Evolutionary conservation across 805 yeast genomes (phyloP).

Genomic region (Cyberlindnera bimundalis): DNA sequence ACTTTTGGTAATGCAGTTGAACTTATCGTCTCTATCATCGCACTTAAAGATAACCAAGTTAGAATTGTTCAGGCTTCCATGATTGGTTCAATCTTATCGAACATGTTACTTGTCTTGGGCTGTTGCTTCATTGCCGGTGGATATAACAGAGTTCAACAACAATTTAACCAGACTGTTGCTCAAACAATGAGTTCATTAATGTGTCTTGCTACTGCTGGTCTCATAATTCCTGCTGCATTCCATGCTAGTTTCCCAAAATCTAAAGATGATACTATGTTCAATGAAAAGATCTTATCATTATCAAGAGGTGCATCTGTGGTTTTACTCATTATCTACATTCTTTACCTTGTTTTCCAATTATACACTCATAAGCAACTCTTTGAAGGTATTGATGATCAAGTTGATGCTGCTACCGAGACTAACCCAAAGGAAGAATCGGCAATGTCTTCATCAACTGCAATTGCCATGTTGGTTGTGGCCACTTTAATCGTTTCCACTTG

Average conservation of each 20-base stretch:
- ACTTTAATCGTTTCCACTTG: constrained; percentile 82
- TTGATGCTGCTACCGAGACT: constrained; percentile 32
- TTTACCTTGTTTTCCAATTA: constrained; percentile 84
- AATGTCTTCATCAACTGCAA: constrained; percentile 51
- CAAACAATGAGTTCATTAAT: constrained; percentile 95
- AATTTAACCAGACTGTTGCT: constrained; percentile 93
- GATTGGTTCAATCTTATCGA: constrained; percentile 92
- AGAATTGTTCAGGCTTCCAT: constrained; percentile 95
- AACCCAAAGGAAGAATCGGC: constrained; percentile 24
- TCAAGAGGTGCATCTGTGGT: constrained; percentile 86
- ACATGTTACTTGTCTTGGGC: constrained; percentile 87
- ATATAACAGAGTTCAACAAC: constrained; percentile 76
- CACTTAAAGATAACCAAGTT: constrained; percentile 79
- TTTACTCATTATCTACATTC: constrained; percentile 68
- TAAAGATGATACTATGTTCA: constrained; percentile 32
- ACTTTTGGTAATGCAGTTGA: constrained; percentile 98
- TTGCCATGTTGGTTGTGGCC: constrained; percentile 51
- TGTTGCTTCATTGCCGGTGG: constrained; percentile 95
- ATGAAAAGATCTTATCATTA: constrained; percentile 55
- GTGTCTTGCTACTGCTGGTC: constrained; percentile 86
- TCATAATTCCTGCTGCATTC: constrained; percentile 94
- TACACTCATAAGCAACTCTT: constrained; percentile 79
- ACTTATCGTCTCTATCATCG: constrained; percentile 89
- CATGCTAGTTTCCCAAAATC: constrained; percentile 63
- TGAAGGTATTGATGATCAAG: constrained; percentile 48